Evolutionary conservation across 352 stramenopile species (phyloP).

Genomic region (Thalassiosira mediterranea): DNA sequence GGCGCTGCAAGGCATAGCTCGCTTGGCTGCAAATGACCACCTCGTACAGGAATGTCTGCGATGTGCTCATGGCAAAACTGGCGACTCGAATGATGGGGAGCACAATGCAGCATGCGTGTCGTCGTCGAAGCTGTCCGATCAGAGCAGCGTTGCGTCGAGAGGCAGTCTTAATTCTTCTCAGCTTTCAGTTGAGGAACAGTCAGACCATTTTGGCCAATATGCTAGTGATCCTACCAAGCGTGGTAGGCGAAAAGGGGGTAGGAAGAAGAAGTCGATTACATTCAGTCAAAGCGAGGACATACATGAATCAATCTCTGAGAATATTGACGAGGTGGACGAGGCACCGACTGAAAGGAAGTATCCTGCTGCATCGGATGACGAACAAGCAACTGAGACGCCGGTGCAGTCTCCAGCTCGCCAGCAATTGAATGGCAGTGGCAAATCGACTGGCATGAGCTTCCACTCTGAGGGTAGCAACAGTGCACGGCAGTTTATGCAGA

Average conservation of each 20-base stretch:
- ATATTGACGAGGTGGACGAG: no score
- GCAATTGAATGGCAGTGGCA: background rate
- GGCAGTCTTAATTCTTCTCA: constrained; percentile 12
- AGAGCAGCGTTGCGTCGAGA: constrained; percentile 9
- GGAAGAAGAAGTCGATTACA: constrained; percentile 20
- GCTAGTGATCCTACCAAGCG: constrained; percentile 43
- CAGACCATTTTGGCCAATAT: background rate
- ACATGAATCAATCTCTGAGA: no score
- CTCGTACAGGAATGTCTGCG: constrained; percentile 43
- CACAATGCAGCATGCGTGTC: no score
- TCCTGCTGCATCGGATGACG: background rate
- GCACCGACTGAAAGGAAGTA: background rate
- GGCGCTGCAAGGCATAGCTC: constrained; percentile 35
- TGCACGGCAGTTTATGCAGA: background rate
- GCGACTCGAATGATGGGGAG: background rate
- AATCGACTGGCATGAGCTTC: constrained; percentile 23
- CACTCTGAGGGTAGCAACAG: constrained; percentile 15
- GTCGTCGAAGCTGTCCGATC: background rate
- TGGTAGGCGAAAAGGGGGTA: constrained; percentile 34
- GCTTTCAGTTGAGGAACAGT: constrained; percentile 1
- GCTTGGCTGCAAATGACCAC: constrained; percentile 45
- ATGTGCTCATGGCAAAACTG: background rate
- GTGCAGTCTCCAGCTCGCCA: background rate
- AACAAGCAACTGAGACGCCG: background rate
- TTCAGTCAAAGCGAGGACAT: constrained; percentile 1